Conservation (phyloP, 2,329 filamentous ascomycete species). For the Aspergillus vadensis region DNA sequence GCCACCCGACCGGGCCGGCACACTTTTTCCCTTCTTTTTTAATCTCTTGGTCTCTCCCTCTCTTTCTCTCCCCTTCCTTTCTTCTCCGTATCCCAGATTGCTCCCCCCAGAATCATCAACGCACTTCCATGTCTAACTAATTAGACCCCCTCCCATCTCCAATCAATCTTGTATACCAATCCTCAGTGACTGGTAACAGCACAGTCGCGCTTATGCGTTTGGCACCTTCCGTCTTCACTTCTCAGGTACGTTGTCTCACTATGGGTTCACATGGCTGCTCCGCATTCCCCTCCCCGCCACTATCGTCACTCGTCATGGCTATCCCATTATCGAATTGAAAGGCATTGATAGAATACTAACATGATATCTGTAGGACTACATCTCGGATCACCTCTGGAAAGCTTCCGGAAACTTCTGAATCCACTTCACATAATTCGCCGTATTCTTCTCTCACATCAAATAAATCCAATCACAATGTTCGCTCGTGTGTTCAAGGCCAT, state of each 20-base stretch:
- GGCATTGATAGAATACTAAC: slow-evolving; percentile 7
- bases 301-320: slow-evolving; percentile 6
- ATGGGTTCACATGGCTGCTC: not conserved
- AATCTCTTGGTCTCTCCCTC: slow-evolving; percentile 17
- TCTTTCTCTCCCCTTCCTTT: slow-evolving; percentile 16
- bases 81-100: slow-evolving; percentile 12
- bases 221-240: slow-evolving; percentile 81
- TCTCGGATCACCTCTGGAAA: slow-evolving; percentile 72
- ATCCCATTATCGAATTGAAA: not conserved
- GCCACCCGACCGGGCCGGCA: slow-evolving; percentile 28
- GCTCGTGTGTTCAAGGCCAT: slow-evolving; percentile 57
- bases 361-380: slow-evolving; percentile 58
- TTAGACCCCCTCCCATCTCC: slow-evolving; percentile 7
- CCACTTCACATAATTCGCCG: not conserved
- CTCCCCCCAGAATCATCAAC: slow-evolving; percentile 13
- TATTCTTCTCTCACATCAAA: not conserved
- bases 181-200: slow-evolving; percentile 38
- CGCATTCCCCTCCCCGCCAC: slow-evolving; percentile 11
- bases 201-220: slow-evolving; percentile 78
- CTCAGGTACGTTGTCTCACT: slow-evolving; percentile 64
- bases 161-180: slow-evolving; percentile 15
- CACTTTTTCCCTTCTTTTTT: slow-evolving; percentile 12
- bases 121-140: slow-evolving; percentile 30
- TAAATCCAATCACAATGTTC: slow-evolving; percentile 50
- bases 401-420: slow-evolving; percentile 60